phyloP scores from a whole-genome alignment of 208 protist species.

The Porcisia deanei region DNA sequence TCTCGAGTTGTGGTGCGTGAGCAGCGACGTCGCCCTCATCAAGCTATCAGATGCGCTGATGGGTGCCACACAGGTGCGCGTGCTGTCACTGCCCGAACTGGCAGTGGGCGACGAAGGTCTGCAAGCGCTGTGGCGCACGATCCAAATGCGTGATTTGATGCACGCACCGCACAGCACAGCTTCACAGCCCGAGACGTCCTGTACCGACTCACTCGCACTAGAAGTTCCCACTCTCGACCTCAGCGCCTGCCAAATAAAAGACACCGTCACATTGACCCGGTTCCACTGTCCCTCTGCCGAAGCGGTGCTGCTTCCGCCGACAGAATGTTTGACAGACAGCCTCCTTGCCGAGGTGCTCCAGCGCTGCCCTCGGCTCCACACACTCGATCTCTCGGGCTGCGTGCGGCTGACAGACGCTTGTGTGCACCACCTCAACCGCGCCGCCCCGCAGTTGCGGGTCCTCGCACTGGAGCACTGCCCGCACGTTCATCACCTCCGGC shows the following conservation, averaged over 20 bases:
- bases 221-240: slow-evolving; percentile 10
- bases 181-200: not conserved
- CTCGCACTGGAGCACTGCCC: slow-evolving; percentile 15
- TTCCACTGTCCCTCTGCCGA: slow-evolving; percentile 11
- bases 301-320: slow-evolving; percentile 9
- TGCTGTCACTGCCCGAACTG: slow-evolving; percentile 12
- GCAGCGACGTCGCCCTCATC: not conserved
- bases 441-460: slow-evolving; percentile 5
- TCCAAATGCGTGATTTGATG: slow-evolving; percentile 1
- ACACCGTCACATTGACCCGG: slow-evolving; percentile 1
- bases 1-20: slow-evolving; percentile 1
- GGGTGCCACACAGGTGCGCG: slow-evolving; percentile 7
- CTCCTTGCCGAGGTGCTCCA: slow-evolving; percentile 10
- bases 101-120: slow-evolving; percentile 7
- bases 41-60: slow-evolving; percentile 10
- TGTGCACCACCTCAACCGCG: slow-evolving; percentile 2
- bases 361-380: slow-evolving; percentile 10
- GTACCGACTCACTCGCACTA: not conserved
- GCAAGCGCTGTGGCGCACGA: slow-evolving; percentile 3
- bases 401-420: slow-evolving; percentile 12
- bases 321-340: slow-evolving; percentile 12
- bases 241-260: slow-evolving; percentile 6
- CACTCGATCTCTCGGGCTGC: slow-evolving; percentile 14
- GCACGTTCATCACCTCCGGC: slow-evolving; percentile 11
- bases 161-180: not conserved